Evolutionary conservation across 2,329 filamentous ascomycete species (phyloP).

Genomic region (Colletotrichum neosansevieriae): DNA sequence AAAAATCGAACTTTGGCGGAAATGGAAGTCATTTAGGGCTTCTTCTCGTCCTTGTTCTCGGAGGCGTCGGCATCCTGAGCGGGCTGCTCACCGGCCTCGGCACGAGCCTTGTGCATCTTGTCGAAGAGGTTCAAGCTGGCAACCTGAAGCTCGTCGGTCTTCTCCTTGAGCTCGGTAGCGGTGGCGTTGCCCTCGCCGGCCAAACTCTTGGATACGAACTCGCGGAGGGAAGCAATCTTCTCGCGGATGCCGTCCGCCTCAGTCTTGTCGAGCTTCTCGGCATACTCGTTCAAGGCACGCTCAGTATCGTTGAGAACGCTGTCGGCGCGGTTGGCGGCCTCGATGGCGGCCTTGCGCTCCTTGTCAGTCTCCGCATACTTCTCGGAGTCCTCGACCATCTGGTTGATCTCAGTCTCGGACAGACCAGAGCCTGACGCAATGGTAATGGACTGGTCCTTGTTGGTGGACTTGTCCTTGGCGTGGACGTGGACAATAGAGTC

Average conservation of each 20-base stretch:
- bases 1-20: constrained; percentile 39
- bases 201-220: constrained; percentile 95
- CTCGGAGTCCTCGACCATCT: constrained; percentile 98
- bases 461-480: constrained; percentile 98
- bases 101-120: constrained; percentile 98
- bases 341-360: constrained; percentile 95
- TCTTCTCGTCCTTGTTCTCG: constrained; percentile 78
- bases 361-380: constrained; percentile 95
- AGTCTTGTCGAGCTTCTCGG: constrained; percentile 95
- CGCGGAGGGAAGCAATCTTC: constrained; percentile 88
- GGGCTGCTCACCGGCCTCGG: constrained; percentile 71
- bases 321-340: constrained; percentile 97
- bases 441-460: constrained; percentile 99
- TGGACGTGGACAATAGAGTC: constrained; percentile 98
- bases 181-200: constrained; percentile 88
- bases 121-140: constrained; percentile 97
- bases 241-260: constrained; percentile 94
- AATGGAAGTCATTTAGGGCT: constrained; percentile 64
- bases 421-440: constrained; percentile 98
- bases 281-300: constrained; percentile 96
- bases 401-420: constrained; percentile 92
- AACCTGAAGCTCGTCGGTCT: constrained; percentile 97
- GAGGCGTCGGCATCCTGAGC: constrained; percentile 69
- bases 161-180: constrained; percentile 95
- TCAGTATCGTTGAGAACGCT: constrained; percentile 97